Evolutionary conservation across 2,329 filamentous ascomycete genomes (phyloP), one percentile per base, ranked within the genome.

Genomic region (Sporothrix inflata): DNA sequence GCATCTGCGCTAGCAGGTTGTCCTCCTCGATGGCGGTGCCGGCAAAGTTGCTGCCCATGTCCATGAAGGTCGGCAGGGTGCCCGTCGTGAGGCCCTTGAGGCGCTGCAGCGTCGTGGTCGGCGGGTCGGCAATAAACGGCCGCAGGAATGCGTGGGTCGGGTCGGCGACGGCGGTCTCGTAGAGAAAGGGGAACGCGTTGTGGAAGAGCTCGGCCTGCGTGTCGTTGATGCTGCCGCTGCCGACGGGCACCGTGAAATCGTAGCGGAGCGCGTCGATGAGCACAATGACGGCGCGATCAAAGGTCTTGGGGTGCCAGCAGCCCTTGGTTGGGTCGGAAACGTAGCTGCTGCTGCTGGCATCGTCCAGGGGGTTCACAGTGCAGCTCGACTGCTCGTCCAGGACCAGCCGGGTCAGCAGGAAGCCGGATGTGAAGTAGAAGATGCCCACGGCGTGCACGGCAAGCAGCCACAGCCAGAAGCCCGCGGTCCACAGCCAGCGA

Each of bases 11-110:
- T 83, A 92, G 78, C 82, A 91, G 76, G 83, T 97, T 85, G 80
- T 99, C 96, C 84, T 99, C 96, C 72, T 98, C 94, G 76, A 99
- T 98, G 6, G 93, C 93, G 3, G 92, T 97, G 2, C 96, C 96
- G 0, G 94, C 94, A 81, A 99, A 99, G 81, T 95, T 99, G 75
- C 93, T 97, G 0, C 96, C 96, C 12, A 93, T 89, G 79, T 99
- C 96, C 70, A 98, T 88, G 79, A 99, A 98, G 0, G 95, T 98
- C 1, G 96, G 96, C 70, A 99, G 83, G 1, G 96, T 98, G 4
- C 96, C 96, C 0, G 96, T 99, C 21, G 94, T 99, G 75, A 99
- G 82, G 3, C 95, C 96, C 83, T 98, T 98, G 75, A 99, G 83
- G 75, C 96, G 86, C 81, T 98, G 96, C 73, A 98, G 84, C 7